These are phyloP conservation scores for Coelastrella sp. DNA, from an alignment of 139 green algal genomes.

Conservation along the genomic window DNA sequence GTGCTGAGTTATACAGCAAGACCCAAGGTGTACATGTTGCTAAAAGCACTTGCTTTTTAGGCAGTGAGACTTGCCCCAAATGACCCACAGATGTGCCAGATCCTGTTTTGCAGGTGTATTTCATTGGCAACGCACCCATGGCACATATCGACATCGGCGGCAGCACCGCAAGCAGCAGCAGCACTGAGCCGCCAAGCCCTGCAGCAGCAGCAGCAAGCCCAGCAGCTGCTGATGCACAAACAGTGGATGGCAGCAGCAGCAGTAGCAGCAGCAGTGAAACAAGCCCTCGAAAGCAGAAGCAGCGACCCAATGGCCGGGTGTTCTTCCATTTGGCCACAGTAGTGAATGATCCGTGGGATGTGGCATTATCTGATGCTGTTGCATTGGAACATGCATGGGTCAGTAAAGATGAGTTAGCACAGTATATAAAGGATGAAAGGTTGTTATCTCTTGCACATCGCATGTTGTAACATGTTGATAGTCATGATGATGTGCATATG, in stretches of 20 bases:
- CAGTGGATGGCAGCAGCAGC: background rate
- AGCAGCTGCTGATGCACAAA: background rate
- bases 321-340: conserved; percentile 37
- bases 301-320: background rate
- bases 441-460: conserved; percentile 1
- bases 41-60: background rate
- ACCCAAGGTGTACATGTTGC: too few species aligned
- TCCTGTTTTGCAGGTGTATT: background rate
- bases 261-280: background rate
- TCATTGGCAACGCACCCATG: conserved; percentile 33
- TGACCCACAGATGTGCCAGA: background rate
- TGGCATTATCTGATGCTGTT: background rate
- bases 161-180: background rate
- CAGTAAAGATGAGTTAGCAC: conserved; percentile 14
- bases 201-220: background rate
- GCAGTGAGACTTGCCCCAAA: background rate
- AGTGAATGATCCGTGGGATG: conserved; percentile 36
- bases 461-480: conserved; percentile 3
- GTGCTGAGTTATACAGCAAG: too few species aligned
- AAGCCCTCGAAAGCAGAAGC: background rate
- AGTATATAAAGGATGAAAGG: conserved; percentile 16
- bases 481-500: background rate
- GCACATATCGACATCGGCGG: conserved; percentile 2
- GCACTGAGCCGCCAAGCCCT: background rate
- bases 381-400: background rate